Evolutionary conservation across 129 eudicot species (phyloP), one percentile per base, ranked within the genome.

Genomic region (Arctium minus): DNA sequence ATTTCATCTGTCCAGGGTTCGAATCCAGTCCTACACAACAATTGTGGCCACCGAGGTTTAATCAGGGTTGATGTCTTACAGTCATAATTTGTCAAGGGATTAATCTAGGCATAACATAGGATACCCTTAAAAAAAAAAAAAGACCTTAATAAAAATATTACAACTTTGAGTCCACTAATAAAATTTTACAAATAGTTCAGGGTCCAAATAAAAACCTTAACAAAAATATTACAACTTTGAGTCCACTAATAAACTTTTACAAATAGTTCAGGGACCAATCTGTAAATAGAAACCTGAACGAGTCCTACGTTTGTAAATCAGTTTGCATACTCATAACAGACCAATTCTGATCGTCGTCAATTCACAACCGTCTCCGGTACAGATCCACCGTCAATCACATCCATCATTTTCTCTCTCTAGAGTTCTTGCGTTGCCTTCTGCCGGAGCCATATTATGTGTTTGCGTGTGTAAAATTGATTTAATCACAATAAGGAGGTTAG

Each of bases 351-450:
- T 72, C 27, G 46, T 72, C 46, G 75, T 33, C 75, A 35, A 72
- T 72, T 11, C 76, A 72, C 53, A 72, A 72, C 76, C 50, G 8
- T 37, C 76, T 72, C 76, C 76, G 76, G 76, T 37, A 37, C 76
- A 72, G 48, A 72, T 17, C 48, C 75, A 36, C 42, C 76, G 48
- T 32, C 40, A 70, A 31, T 70, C 39, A 70, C 73, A 33, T 70
- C 22, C 42, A 1, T n/a, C 42, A 42, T 37, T 22, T 37, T 37
- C 76, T 31, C 73, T 37, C 50, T 72, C 53, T 37, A 37, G 32
- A 37, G 32, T 17, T 72, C 50, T 72, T n/a, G 30, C 48, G 42
- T 1, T 36, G 76, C 50, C 50, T 17, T 42, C 70, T 70, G 40
- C 36, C 36, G 74, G 42, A 32, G 74, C 74, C 74, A 70, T 70